Evolutionary conservation across 352 stramenopile genomes (phyloP), one percentile per base, ranked within the genome.

Genomic region (Pythium aquatile): DNA sequence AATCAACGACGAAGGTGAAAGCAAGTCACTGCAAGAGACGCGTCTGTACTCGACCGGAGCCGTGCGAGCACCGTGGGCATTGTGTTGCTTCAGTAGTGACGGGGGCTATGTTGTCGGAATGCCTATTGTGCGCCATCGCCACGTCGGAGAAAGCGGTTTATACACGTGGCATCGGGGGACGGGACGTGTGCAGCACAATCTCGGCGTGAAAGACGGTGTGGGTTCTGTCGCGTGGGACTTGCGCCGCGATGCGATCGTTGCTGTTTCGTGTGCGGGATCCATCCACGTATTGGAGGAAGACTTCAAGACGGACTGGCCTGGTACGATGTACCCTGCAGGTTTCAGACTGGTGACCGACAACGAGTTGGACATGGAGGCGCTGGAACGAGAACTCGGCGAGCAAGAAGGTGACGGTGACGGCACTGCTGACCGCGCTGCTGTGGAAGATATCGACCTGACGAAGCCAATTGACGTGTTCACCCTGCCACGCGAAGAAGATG

Each of bases 291-390:
- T 93, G 5, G 86, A 93, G 55, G 79, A 92, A 44, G 53, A 81
- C n/a, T 93, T 92, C 65, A 81, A 68, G 20, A 91, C 82, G 10
- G 79, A 76, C 20, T 94, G 82, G 82, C 82, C 82, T 11, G 84
- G 85, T 1, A 78, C 88, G 8, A 96, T 96, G 88, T 96, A 95
- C 56, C 86, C 87, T 11, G 71, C 79, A 7, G 83, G 85, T 0
- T 96, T 94, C 55, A 84, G 79, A 17, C 57, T 96, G 2, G 76
- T 96, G 42, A 91, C 74, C 0, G 84, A 95, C 65, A 95, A 95
- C 51, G 86, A 93, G 64, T 30, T 82, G 16, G 80, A 94, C 47
- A 69, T 70, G 32, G 61, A 71, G 28, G 56, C 63, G 13, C 58
- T 75, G 14, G 76, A 84, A 37, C 63, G 61, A 14, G 76, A 84